Evolutionary conservation across 2,329 filamentous ascomycete species (phyloP).

Genomic region (Hypoxylon sp.): DNA sequence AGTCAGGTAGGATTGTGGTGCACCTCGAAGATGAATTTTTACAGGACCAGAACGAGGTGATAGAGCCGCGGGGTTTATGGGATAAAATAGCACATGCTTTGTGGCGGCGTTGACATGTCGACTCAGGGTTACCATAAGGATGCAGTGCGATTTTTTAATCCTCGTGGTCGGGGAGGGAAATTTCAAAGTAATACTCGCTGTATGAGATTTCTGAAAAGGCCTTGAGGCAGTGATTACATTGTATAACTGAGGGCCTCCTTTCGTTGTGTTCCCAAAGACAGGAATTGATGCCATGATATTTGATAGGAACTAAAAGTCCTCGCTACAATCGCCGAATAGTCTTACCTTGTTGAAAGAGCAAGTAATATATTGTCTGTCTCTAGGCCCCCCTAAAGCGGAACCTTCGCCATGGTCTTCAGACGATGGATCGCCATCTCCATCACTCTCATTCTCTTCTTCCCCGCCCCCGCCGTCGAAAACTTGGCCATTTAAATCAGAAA

Average conservation of each 20-base stretch:
- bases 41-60: neutral
- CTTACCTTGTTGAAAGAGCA: slow-evolving; percentile 39
- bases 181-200: slow-evolving; percentile 5
- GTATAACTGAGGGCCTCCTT: slow-evolving; percentile 30
- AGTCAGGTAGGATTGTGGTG: slow-evolving; percentile 14
- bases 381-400: slow-evolving; percentile 10
- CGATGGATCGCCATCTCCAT: slow-evolving; percentile 10
- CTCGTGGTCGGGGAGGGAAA: too few relatives aligned
- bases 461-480: slow-evolving; percentile 29
- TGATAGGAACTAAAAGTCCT: too few relatives aligned
- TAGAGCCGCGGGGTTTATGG: neutral
- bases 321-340: slow-evolving; percentile 34
- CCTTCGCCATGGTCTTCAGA: slow-evolving; percentile 27
- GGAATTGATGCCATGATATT: neutral
- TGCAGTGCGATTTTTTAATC: too few relatives aligned
- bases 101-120: neutral
- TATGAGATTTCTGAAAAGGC: slow-evolving; percentile 24
- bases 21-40: slow-evolving; percentile 7
- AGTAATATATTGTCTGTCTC: slow-evolving; percentile 16
- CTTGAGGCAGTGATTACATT: slow-evolving; percentile 32
- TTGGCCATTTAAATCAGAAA: neutral
- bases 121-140: too few relatives aligned
- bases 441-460: slow-evolving; percentile 31
- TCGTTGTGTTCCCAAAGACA: slow-evolving; percentile 31
- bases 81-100: neutral